Conservation (phyloP, 2,329 filamentous ascomycete genomes). For the Colletotrichum sp. region DNA sequence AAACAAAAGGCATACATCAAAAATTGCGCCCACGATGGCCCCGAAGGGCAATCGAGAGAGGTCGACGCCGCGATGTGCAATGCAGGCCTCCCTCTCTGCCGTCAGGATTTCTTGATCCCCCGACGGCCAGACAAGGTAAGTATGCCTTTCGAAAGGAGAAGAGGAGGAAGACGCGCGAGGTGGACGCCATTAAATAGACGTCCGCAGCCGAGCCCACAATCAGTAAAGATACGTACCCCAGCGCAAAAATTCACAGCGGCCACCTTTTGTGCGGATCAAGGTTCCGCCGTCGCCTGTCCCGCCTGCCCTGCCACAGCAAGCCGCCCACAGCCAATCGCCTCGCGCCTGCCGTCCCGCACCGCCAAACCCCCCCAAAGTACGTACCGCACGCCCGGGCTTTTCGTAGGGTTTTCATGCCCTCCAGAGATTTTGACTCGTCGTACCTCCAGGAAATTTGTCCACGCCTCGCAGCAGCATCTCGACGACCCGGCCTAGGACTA, state of each 20-base stretch:
- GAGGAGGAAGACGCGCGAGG: not conserved
- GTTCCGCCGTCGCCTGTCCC: conserved; percentile 14
- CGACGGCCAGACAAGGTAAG: conserved; percentile 53
- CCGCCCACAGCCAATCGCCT: not conserved
- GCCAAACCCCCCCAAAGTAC: conserved; percentile 1
- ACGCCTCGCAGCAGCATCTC: conserved; percentile 19
- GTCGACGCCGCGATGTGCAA: conserved; percentile 46
- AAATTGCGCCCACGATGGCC: conserved; percentile 17
- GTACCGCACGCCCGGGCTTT: conserved; percentile 3
- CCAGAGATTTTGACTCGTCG: conserved; percentile 41
- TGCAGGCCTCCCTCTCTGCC: conserved; percentile 53
- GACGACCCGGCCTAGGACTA: conserved; percentile 21
- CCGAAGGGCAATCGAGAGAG: conserved; percentile 21
- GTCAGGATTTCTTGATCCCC: conserved; percentile 48
- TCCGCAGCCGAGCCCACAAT: not conserved
- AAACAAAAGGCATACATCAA: conserved; percentile 17
- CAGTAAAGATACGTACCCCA: not conserved
- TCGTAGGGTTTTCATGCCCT: conserved; percentile 50
- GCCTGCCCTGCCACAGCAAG: not conserved
- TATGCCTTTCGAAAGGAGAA: conserved; percentile 37
- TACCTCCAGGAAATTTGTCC: conserved; percentile 31
- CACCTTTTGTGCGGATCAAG: not conserved
- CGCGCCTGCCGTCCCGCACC: not conserved
- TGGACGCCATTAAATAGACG: not conserved
- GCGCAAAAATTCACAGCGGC: not conserved